Conservation (phyloP, 2,329 filamentous ascomycete genomes). For the Aspergillus nomiae region DNA sequence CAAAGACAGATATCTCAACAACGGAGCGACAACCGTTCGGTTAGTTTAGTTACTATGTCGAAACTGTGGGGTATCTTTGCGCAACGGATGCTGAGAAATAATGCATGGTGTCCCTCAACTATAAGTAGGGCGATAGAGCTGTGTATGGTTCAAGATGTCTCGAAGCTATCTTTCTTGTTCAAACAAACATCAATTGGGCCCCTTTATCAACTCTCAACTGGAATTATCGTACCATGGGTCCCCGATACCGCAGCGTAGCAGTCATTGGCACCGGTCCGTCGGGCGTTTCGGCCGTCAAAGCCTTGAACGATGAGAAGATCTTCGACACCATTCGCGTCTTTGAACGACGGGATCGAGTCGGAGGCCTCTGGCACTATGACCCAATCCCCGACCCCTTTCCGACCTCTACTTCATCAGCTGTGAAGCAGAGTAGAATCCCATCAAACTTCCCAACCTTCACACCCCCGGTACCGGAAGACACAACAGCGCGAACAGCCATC, state of each 20-base stretch:
- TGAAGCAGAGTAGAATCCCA: slow-evolving; percentile 14
- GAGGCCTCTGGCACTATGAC: slow-evolving; percentile 36
- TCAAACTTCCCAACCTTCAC: slow-evolving; percentile 21
- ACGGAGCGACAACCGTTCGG: background rate
- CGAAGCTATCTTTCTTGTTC: background rate
- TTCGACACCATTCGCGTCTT: slow-evolving; percentile 37
- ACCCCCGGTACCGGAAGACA: slow-evolving; percentile 19
- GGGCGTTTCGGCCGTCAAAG: slow-evolving; percentile 30
- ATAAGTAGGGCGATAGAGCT: background rate
- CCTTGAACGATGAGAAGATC: slow-evolving; percentile 32
- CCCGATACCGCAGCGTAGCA: slow-evolving; percentile 1
- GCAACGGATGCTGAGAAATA: background rate
- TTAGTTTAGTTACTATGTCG: background rate
- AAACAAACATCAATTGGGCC: background rate
- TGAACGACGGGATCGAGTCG: slow-evolving; percentile 32
- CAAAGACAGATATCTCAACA: background rate
- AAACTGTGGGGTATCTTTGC: background rate
- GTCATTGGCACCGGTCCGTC: slow-evolving; percentile 32
- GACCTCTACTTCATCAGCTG: background rate
- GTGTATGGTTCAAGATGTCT: background rate
- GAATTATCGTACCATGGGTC: background rate
- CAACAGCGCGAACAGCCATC: slow-evolving; percentile 27
- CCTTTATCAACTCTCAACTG: background rate
- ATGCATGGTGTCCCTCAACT: background rate
- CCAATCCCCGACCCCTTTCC: slow-evolving; percentile 29